Percentiles rank a stretch among this genome's conserved stretches.
phyloP scores from a whole-genome alignment of 2,329 filamentous ascomycete genomes.

The Alternaria sp. region DNA sequence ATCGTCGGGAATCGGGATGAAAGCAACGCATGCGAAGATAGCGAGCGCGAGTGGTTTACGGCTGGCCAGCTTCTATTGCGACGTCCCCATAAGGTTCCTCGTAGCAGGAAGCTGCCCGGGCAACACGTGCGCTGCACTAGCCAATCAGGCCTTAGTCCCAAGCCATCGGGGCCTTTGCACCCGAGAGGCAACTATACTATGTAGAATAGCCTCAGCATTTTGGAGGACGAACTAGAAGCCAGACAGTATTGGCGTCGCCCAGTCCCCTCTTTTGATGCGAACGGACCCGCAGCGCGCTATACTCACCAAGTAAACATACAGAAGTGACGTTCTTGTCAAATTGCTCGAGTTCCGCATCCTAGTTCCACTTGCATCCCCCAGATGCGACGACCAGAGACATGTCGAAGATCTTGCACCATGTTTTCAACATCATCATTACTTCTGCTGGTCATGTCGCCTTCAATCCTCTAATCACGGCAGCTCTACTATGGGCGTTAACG shows the following conservation, averaged over 20 bases:
- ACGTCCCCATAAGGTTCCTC: slow-evolving; percentile 10
- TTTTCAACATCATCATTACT: slow-evolving; percentile 31
- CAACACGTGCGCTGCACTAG: slow-evolving; percentile 4
- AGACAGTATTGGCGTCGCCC: slow-evolving; percentile 4
- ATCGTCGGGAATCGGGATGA: background rate
- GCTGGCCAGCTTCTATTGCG: background rate
- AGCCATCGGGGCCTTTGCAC: slow-evolving; percentile 7
- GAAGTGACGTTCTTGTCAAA: background rate
- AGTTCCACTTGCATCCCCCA: background rate
- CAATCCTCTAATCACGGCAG: slow-evolving; percentile 42
- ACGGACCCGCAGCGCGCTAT: slow-evolving; percentile 15
- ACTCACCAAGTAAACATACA: background rate
- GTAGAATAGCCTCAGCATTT: background rate
- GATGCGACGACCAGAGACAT: slow-evolving; percentile 16
- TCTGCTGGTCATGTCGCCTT: slow-evolving; percentile 37
- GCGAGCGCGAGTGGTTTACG: background rate
- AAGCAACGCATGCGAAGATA: slow-evolving; percentile 5
- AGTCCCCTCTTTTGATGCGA: slow-evolving; percentile 11
- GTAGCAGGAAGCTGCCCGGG: background rate
- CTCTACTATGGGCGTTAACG: slow-evolving; percentile 46
- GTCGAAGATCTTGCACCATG: slow-evolving; percentile 29
- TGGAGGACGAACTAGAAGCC: background rate
- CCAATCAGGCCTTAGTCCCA: slow-evolving; percentile 17
- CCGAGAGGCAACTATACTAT: slow-evolving; percentile 14
- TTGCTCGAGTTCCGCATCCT: background rate